Evolutionary conservation across 768 basidiomycete species (phyloP).

Genomic region (Podaxis sp.): DNA sequence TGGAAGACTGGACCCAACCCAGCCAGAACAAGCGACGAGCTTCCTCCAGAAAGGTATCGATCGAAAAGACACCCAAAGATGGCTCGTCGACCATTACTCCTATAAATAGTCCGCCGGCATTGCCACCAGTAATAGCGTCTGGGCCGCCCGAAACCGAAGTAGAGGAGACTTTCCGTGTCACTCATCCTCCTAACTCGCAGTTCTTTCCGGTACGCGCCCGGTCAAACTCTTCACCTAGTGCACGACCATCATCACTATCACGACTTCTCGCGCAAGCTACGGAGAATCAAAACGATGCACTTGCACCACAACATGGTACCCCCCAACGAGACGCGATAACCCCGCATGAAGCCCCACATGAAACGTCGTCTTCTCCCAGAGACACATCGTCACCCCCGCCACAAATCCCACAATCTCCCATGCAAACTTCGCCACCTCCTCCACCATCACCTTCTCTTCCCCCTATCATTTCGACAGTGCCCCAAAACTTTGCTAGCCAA

Average conservation of each 20-base stretch:
- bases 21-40: conserved; percentile 60
- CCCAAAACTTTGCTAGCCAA: conserved; percentile 32
- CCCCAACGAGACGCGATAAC: conserved; percentile 22
- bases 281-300: conserved; percentile 31
- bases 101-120: conserved; percentile 33
- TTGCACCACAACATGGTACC: conserved; percentile 4
- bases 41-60: conserved; percentile 49
- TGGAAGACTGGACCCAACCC: conserved; percentile 90
- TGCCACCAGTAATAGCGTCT: conserved; percentile 49
- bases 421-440: conserved; percentile 31
- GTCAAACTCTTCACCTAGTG: conserved; percentile 65
- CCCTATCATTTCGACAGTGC: conserved; percentile 31
- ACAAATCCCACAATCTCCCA: conserved; percentile 17
- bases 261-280: conserved; percentile 76
- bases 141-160: conserved; percentile 68
- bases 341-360: conserved; percentile 18
- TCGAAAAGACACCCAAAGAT: conserved; percentile 40
- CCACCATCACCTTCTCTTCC: conserved; percentile 39
- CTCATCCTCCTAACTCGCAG: conserved; percentile 66
- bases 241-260: conserved; percentile 78
- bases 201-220: conserved; percentile 64
- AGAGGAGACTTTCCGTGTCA: conserved; percentile 68
- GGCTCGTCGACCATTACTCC: conserved; percentile 24
- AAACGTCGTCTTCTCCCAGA: conserved; percentile 16
- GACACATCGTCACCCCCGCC: conserved; percentile 24